These are phyloP conservation scores for Aspergillus funiculosus DNA, from an alignment of 495 filamentous ascomycete species.

Conservation along the genomic window DNA sequence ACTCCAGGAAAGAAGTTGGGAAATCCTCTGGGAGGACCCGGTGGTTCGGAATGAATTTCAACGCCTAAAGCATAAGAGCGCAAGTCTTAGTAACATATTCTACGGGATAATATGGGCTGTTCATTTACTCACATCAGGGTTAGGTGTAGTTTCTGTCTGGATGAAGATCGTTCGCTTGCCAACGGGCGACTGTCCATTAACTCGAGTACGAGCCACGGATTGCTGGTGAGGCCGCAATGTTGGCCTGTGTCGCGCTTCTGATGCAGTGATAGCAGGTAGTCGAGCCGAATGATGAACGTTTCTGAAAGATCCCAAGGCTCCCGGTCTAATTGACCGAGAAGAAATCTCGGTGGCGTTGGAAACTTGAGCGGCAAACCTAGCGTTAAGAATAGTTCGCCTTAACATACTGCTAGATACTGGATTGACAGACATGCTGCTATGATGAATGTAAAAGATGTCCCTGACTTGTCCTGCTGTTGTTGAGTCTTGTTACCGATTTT, in stretches of 20 bases:
- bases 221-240: slow-evolving; percentile 45
- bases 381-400: slow-evolving; percentile 26
- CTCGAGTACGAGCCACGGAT: slow-evolving; percentile 26
- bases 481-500: slow-evolving; percentile 10
- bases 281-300: slow-evolving; percentile 36
- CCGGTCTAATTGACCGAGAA: slow-evolving; percentile 25
- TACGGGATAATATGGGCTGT: not conserved
- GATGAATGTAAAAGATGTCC: not conserved
- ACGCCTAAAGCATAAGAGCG: slow-evolving; percentile 43
- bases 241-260: slow-evolving; percentile 42
- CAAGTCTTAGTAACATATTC: not conserved
- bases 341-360: slow-evolving; percentile 23
- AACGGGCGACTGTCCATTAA: slow-evolving; percentile 32
- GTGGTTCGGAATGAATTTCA: slow-evolving; percentile 92
- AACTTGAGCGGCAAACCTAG: slow-evolving; percentile 26
- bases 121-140: slow-evolving; percentile 61
- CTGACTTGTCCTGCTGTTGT: not conserved
- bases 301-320: slow-evolving; percentile 29
- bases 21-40: slow-evolving; percentile 69
- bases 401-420: slow-evolving; percentile 34
- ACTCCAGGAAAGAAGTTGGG: slow-evolving; percentile 77
- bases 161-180: slow-evolving; percentile 85
- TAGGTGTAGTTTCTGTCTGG: slow-evolving; percentile 90
- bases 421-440: slow-evolving; percentile 30
- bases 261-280: slow-evolving; percentile 46